A percentile compares a stretch with the other conserved stretches of the same genome.
phyloP scores from a whole-genome alignment of 371 early-diverging fungal species.

The Catenaria anguillulae region DNA sequence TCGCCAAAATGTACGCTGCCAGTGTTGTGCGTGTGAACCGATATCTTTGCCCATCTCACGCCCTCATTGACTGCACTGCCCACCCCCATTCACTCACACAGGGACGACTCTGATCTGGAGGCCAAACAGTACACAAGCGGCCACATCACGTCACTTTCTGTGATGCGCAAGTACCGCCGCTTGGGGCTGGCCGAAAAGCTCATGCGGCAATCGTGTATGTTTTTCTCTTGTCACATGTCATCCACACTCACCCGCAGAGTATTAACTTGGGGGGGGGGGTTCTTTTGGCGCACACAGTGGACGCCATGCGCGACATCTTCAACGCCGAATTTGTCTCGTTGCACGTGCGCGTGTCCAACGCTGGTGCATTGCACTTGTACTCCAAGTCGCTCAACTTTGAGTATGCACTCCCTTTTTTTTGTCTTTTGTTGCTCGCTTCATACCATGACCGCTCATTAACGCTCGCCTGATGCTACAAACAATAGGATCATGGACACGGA shows the following conservation, averaged over 20 bases:
- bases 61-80: not conserved
- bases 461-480: too few relatives aligned
- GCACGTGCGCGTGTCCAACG: conserved; percentile 88
- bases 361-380: conserved; percentile 84
- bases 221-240: conserved; percentile 1
- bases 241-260: not conserved
- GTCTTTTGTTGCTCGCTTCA: not conserved
- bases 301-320: conserved; percentile 77
- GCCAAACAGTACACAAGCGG: conserved; percentile 62
- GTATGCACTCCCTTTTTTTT: conserved; percentile 28
- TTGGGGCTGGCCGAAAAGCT: conserved; percentile 89
- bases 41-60: not conserved
- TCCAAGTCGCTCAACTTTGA: conserved; percentile 76
- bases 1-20: conserved; percentile 86
- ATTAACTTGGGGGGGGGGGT: not conserved
- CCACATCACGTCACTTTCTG: conserved; percentile 91
- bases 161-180: conserved; percentile 86
- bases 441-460: too few relatives aligned
- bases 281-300: conserved; percentile 28
- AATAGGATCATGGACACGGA: conserved; percentile 75
- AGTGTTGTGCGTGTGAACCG: too few relatives aligned
- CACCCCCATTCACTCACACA: not conserved
- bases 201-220: conserved; percentile 77
- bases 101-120: conserved; percentile 84
- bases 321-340: conserved; percentile 74